Percentiles rank a stretch among this genome's conserved stretches.
These are phyloP conservation scores for Eimeria brunetti DNA, from an alignment of 169 alveolate species.

Conservation along the genomic window DNA sequence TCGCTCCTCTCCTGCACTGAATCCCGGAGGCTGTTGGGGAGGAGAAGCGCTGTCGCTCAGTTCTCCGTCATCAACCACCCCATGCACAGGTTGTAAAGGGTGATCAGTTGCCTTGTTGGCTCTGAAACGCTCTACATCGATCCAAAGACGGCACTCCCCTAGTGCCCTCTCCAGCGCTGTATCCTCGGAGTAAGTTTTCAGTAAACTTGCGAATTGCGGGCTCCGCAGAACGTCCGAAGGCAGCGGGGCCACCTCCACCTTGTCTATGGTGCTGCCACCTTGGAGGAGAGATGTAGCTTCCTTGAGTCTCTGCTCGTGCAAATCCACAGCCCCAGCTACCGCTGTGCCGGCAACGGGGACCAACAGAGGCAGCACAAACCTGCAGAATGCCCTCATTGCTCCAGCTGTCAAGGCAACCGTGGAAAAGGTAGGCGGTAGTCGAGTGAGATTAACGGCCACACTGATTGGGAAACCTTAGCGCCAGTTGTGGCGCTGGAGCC, in stretches of 20 bases:
- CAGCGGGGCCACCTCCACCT: neutral
- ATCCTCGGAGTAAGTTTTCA: slow-evolving; percentile 26
- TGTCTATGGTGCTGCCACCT: neutral
- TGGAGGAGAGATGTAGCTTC: slow-evolving; percentile 10
- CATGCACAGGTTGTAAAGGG: neutral
- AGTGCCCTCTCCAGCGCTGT: neutral
- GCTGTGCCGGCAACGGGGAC: neutral
- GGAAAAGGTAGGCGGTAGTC: neutral
- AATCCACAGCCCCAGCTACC: neutral
- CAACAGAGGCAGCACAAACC: neutral
- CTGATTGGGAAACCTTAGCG: neutral
- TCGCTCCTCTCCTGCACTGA: neutral
- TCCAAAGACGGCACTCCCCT: slow-evolving; percentile 51
- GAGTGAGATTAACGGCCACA: neutral
- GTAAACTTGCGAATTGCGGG: slow-evolving; percentile 42
- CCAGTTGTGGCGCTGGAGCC: neutral
- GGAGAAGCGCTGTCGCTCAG: neutral
- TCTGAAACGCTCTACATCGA: slow-evolving; percentile 20
- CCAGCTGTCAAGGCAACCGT: neutral
- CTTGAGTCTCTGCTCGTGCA: slow-evolving; percentile 5
- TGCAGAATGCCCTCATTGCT: neutral
- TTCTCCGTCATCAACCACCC: neutral
- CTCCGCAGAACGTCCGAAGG: slow-evolving; percentile 26
- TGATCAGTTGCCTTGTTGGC: neutral
- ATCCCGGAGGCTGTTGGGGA: neutral